phyloP scores from a whole-genome alignment of 768 basidiomycete genomes.

The Suillus brevipes region DNA sequence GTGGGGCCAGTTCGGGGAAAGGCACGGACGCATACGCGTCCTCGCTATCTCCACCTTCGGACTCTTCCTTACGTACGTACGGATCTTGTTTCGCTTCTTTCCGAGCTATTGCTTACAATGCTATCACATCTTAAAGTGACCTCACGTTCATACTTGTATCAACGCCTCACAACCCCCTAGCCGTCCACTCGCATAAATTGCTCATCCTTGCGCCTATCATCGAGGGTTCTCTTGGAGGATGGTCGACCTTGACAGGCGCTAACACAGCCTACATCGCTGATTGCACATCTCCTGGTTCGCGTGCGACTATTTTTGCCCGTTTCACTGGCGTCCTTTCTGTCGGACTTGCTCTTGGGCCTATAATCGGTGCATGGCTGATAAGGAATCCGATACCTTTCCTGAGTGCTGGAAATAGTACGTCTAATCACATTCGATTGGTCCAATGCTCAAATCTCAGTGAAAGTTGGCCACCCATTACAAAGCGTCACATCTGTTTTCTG shows the following conservation, averaged over 20 bases:
- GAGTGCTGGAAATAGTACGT: conserved; percentile 26
- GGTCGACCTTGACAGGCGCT: conserved; percentile 63
- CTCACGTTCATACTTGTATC: conserved; percentile 78
- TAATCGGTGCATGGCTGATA: conserved; percentile 58
- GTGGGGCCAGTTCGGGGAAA: conserved; percentile 83
- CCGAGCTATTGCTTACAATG: background rate
- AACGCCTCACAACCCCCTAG: conserved; percentile 55
- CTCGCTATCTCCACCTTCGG: conserved; percentile 68
- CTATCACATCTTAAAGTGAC: conserved; percentile 52
- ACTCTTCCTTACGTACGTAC: conserved; percentile 67
- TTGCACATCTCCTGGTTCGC: conserved; percentile 82
- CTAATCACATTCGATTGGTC: background rate
- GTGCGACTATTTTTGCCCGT: conserved; percentile 65
- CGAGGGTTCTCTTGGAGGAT: conserved; percentile 82
- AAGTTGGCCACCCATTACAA: conserved; percentile 35
- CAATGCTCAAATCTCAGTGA: conserved; percentile 12
- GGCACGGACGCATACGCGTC: conserved; percentile 72
- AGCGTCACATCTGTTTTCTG: conserved; percentile 55
- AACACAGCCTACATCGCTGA: conserved; percentile 70
- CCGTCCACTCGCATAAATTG: conserved; percentile 67
- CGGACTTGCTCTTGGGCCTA: conserved; percentile 78
- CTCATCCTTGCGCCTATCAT: conserved; percentile 76
- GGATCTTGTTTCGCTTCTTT: conserved; percentile 37
- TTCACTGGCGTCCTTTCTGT: conserved; percentile 76
- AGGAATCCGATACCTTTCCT: conserved; percentile 39